Conservation (phyloP, 305 asterid species). For the Petunia hybrid region DNA sequence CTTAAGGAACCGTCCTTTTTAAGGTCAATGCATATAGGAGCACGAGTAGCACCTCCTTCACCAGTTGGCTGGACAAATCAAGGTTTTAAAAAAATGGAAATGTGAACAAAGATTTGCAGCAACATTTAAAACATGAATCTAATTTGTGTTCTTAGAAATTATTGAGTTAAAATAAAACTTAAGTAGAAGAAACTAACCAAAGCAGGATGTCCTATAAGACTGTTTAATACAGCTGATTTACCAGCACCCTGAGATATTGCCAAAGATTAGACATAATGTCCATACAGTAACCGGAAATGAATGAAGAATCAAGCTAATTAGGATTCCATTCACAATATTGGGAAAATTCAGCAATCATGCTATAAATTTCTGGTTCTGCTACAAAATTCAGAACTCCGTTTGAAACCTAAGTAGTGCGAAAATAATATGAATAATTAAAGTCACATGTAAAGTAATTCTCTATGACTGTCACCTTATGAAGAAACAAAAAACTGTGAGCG, state of each 20-base stretch:
- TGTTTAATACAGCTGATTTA: constrained; percentile 43
- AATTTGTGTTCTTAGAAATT: neutral
- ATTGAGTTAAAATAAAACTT: neutral
- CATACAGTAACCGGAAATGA: constrained; percentile 22
- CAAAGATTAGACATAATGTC: neutral
- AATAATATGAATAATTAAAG: neutral
- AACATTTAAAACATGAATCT: neutral
- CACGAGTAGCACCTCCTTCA: constrained; percentile 80
- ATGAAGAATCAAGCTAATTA: constrained; percentile 1
- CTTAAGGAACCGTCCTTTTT: constrained; percentile 61
- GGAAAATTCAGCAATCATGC: neutral
- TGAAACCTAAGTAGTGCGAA: neutral
- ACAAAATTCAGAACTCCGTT: neutral
- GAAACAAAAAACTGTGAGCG: neutral
- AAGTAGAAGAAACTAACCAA: constrained; percentile 34
- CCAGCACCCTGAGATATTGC: constrained; percentile 39
- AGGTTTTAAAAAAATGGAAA: neutral
- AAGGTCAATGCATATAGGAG: constrained; percentile 65
- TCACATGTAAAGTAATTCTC: neutral
- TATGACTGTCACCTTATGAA: neutral
- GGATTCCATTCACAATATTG: constrained; percentile 2
- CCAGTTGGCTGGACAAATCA: constrained; percentile 67
- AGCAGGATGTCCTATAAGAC: constrained; percentile 44
- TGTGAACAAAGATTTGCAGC: neutral
- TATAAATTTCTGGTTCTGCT: neutral